These are phyloP conservation scores for Leucaena leucocephala DNA, from an alignment of 306 rosid species.

Conservation along the genomic window DNA sequence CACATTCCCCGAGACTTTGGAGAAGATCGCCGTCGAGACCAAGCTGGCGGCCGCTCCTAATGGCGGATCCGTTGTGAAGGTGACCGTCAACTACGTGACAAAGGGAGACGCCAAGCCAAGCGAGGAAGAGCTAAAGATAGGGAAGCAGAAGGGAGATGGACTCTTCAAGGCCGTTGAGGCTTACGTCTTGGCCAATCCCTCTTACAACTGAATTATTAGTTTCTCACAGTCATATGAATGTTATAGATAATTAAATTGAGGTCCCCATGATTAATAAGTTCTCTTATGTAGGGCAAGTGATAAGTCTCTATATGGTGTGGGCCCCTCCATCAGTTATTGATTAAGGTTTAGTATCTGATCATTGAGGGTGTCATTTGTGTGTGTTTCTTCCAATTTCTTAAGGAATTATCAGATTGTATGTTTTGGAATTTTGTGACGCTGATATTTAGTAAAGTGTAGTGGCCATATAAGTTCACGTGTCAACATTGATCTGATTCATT, in stretches of 20 bases:
- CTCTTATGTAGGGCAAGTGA: neutral
- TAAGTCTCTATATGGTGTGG: neutral
- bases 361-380: neutral
- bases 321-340: neutral
- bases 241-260: neutral
- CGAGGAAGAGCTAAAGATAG: constrained; percentile 31
- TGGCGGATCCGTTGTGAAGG: constrained; percentile 8
- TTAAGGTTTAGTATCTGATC: neutral
- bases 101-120: neutral
- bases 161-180: constrained; percentile 31
- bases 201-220: neutral
- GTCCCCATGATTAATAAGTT: too few relatives aligned
- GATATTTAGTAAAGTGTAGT: too few relatives aligned
- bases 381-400: neutral
- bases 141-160: constrained; percentile 14
- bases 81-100: constrained; percentile 1
- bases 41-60: constrained; percentile 24
- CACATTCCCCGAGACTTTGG: neutral
- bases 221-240: neutral
- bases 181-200: constrained; percentile 24
- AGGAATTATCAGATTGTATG: too few relatives aligned
- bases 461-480: neutral
- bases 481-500: neutral
- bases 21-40: constrained; percentile 23
- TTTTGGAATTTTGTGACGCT: too few relatives aligned